Evolutionary conservation across 192 early-diverging fungal species (phyloP), one percentile per base, ranked within the genome.

Genomic region (Coemansia sp.): DNA sequence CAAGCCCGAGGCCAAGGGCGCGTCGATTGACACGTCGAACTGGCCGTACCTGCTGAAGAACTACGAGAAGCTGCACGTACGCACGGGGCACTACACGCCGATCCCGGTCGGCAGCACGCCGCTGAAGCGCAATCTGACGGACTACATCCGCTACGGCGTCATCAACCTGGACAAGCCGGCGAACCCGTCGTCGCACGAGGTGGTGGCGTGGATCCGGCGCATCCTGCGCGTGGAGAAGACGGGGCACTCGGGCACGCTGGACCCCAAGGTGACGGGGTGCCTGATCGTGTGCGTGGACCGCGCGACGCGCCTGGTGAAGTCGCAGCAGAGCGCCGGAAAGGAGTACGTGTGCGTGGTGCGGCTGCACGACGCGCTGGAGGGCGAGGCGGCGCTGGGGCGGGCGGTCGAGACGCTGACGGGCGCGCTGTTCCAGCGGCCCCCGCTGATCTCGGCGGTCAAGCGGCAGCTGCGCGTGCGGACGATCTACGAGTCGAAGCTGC

Each of bases 151-250:
- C 82, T 99, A 98, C 86, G 97, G 97, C 76, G 91, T 97, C 53
- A 99, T 99, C 84, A 99, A 99, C 87, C 87, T 99, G 66, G 97
- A 99, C 87, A 99, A 99, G 86, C 97, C 97, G 36, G 90, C 97
- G 35, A 99, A 99, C 86, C 97, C 97, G 58, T 98, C 96, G 58
- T 99, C 97, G 49, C 97, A 99, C 87, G 97, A 99, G 84, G 97
- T 99, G 24, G 97, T 99, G 57, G 97, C 97, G 60, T 99, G 97
- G 97, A 96, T 99, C 78, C 90, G 94, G 39, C 92, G 96, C 64
- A 99, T 99, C 62, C 88, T 99, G 56, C 90, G 93, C 60, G 94
- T 95, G 25, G 95, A 99, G 71, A 99, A 99, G 79, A 99, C 97
- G 47, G 97, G 97, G 29, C 97, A 99, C 88, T 92, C 89, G 73